phyloP scores from a whole-genome alignment of 2,329 filamentous ascomycete species.

The Pseudogymnoascus verrucosus region DNA sequence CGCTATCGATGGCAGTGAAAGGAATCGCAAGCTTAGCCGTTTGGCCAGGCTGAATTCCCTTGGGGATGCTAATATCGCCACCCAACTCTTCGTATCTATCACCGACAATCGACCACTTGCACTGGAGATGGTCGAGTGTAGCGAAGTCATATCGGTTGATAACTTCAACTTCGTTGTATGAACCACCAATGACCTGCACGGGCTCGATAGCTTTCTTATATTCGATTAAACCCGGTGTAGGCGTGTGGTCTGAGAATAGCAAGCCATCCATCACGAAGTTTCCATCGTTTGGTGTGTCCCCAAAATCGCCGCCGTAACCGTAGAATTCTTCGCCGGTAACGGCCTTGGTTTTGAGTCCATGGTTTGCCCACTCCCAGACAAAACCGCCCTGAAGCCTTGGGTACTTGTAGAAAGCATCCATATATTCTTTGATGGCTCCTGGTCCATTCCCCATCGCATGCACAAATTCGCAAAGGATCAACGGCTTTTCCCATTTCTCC shows the following conservation, averaged over 20 bases:
- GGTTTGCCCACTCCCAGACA: constrained; percentile 40
- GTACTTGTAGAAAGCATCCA: constrained; percentile 46
- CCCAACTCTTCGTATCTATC: constrained; percentile 31
- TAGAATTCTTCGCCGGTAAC: constrained; percentile 31
- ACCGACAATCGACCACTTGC: constrained; percentile 37
- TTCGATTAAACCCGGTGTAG: constrained; percentile 34
- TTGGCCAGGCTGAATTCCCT: constrained; percentile 30
- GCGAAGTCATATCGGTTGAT: constrained; percentile 45
- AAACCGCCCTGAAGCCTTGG: constrained; percentile 46
- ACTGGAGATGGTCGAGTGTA: constrained; percentile 41
- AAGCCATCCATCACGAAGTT: constrained; percentile 38
- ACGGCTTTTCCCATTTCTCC: constrained; percentile 35
- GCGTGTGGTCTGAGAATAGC: constrained; percentile 32
- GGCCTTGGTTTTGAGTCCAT: constrained; percentile 32
- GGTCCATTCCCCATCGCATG: constrained; percentile 67
- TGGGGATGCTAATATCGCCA: constrained; percentile 15
- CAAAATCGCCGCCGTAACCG: constrained; percentile 38
- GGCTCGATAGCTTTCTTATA: constrained; percentile 35
- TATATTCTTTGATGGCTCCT: constrained; percentile 58
- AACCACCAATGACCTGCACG: constrained; percentile 25
- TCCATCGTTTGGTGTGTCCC: constrained; percentile 36
- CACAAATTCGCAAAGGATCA: constrained; percentile 48
- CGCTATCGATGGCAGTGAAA: constrained; percentile 11
- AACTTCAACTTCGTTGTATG: constrained; percentile 20
- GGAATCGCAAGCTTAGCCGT: constrained; percentile 15